These are phyloP conservation scores for Microcos paniculata DNA, from an alignment of 345 rosid species.

Conservation along the genomic window DNA sequence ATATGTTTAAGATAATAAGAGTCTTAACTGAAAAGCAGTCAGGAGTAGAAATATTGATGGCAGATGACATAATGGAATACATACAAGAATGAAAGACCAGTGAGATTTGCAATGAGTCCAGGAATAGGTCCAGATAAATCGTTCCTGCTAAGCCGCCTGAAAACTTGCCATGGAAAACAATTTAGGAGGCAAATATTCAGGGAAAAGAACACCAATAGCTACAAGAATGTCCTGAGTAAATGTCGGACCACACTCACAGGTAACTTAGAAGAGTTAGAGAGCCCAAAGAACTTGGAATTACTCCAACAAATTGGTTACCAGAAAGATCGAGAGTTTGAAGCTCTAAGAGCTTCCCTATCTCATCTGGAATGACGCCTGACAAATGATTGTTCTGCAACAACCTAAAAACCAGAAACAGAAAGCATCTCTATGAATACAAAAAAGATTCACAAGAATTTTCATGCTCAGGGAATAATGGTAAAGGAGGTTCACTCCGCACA, in stretches of 20 bases:
- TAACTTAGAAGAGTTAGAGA: slow-evolving; percentile 66
- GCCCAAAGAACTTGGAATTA: slow-evolving; percentile 83
- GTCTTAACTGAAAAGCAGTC: not conserved
- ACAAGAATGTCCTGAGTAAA: slow-evolving; percentile 8
- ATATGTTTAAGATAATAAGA: not conserved
- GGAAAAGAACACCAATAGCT: slow-evolving; percentile 11
- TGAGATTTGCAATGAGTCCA: slow-evolving; percentile 66
- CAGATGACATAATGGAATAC: slow-evolving; percentile 19
- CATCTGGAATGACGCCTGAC: slow-evolving; percentile 19
- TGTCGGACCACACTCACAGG: slow-evolving; percentile 65
- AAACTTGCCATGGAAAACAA: slow-evolving; percentile 27
- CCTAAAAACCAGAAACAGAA: slow-evolving; percentile 4
- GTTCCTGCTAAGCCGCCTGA: slow-evolving; percentile 79
- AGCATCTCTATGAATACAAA: not conserved
- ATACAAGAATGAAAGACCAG: slow-evolving; percentile 89
- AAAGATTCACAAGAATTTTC: not conserved
- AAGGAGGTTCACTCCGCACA: not conserved
- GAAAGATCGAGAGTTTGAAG: slow-evolving; percentile 69
- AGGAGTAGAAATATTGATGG: not conserved
- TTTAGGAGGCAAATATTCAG: slow-evolving; percentile 22
- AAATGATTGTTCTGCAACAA: slow-evolving; percentile 21
- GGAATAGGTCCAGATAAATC: slow-evolving; percentile 82
- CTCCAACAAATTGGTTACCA: slow-evolving; percentile 71
- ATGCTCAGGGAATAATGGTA: not conserved
- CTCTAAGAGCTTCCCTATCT: slow-evolving; percentile 21